Evolutionary conservation across 2,329 filamentous ascomycete genomes (phyloP).

Genomic region (Macrophomina pseudophaseolina): DNA sequence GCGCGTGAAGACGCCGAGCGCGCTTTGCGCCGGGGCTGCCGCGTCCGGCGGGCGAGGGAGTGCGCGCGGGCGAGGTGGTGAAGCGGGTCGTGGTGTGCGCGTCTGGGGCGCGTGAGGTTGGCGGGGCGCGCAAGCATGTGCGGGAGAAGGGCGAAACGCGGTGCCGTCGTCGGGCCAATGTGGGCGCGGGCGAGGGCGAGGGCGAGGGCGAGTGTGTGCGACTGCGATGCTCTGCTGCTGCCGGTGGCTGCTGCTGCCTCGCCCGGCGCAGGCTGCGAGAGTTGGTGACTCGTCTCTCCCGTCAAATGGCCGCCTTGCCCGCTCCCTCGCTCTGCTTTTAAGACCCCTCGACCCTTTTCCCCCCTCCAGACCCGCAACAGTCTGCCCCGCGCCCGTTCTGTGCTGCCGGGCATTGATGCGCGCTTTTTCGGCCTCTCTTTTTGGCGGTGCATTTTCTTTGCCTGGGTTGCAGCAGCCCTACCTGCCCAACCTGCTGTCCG

Average conservation of each 20-base stretch:
- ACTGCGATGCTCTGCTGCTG: slow-evolving; percentile 2
- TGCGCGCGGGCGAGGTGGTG: neutral
- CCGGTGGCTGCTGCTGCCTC: slow-evolving; percentile 5
- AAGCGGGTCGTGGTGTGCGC: slow-evolving; percentile 4
- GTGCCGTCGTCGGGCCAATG: slow-evolving; percentile 21
- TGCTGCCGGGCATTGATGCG: slow-evolving; percentile 2
- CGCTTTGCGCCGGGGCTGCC: slow-evolving; percentile 6
- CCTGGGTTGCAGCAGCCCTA: slow-evolving; percentile 10
- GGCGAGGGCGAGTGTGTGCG: slow-evolving; percentile 11
- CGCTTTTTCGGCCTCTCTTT: slow-evolving; percentile 6
- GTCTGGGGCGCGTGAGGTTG: slow-evolving; percentile 10
- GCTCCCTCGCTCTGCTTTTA: neutral
- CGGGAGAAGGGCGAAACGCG: slow-evolving; percentile 12
- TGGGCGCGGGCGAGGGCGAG: slow-evolving; percentile 12
- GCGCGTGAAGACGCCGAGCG: slow-evolving; percentile 15
- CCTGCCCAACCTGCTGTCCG: slow-evolving; percentile 16
- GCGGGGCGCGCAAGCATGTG: neutral
- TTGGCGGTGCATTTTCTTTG: slow-evolving; percentile 6
- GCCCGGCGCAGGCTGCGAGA: slow-evolving; percentile 3
- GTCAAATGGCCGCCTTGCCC: slow-evolving; percentile 13
- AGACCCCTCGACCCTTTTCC: slow-evolving; percentile 10
- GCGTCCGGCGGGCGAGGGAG: neutral
- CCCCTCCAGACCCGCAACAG: neutral
- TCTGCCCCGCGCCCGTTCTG: slow-evolving; percentile 9
- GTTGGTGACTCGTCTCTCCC: neutral